Evolutionary conservation across 179 eudicot genomes (phyloP).

Genomic region (Patellifolia procumbens): DNA sequence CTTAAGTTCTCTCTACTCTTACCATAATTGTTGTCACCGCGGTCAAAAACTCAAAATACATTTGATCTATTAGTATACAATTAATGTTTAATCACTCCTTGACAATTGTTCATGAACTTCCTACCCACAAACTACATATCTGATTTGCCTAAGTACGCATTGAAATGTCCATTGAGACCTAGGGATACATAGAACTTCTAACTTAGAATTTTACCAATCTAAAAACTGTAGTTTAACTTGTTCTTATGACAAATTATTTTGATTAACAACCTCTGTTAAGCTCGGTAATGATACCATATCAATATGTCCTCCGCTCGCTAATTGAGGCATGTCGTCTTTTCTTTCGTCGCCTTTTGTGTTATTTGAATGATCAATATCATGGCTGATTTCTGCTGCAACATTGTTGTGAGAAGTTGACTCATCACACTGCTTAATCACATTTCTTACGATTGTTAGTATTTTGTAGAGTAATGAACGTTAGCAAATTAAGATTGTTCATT

Average conservation of each 20-base stretch:
- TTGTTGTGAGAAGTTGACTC: constrained; percentile 4
- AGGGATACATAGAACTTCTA: not conserved
- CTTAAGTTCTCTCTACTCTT: too few species aligned
- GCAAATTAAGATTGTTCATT: too few species aligned
- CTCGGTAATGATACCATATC: not conserved
- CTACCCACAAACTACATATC: not conserved
- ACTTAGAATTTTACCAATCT: not conserved
- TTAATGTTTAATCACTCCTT: not conserved
- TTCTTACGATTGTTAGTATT: not conserved
- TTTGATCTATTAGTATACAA: not conserved
- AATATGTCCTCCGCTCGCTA: not conserved
- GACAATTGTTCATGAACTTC: not conserved
- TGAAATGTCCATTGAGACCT: not conserved
- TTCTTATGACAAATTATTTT: not conserved
- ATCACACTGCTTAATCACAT: constrained; percentile 15
- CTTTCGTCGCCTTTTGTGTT: not conserved
- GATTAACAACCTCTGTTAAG: not conserved
- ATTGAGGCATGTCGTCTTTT: not conserved
- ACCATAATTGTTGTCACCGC: too few species aligned
- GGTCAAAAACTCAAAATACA: too few species aligned
- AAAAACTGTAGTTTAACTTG: not conserved
- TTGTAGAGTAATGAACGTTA: not conserved
- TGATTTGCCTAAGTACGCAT: not conserved
- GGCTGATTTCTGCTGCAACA: not conserved
- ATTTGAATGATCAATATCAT: constrained; percentile 1